Evolutionary conservation across 2,329 filamentous ascomycete species (phyloP).

Genomic region (Fusarium bulbicola): DNA sequence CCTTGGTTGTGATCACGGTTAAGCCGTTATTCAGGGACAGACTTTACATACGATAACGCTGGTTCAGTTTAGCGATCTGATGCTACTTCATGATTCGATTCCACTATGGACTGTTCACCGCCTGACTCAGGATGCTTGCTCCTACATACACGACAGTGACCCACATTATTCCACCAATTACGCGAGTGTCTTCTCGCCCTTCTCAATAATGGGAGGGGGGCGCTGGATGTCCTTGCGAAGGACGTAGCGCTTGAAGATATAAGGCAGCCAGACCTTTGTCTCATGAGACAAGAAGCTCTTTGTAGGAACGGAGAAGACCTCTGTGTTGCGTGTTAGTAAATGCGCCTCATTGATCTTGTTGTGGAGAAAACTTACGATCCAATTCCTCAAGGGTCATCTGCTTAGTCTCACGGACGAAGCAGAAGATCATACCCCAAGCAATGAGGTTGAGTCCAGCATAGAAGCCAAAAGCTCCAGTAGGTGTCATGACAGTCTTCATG

Average conservation of each 20-base stretch:
- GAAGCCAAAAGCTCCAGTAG: slow-evolving; percentile 55
- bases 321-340: background rate
- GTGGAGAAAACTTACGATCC: slow-evolving; percentile 46
- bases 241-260: slow-evolving; percentile 35
- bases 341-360: rapidly evolving
- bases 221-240: background rate
- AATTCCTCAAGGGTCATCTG: slow-evolving; percentile 61
- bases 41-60: no score
- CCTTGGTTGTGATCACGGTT: no score
- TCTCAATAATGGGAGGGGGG: slow-evolving; percentile 14
- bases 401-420: slow-evolving; percentile 62
- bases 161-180: background rate
- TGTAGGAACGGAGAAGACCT: slow-evolving; percentile 58
- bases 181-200: slow-evolving; percentile 10
- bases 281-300: slow-evolving; percentile 53
- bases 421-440: slow-evolving; percentile 64
- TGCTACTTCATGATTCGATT: background rate
- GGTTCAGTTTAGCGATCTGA: background rate
- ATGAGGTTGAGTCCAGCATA: slow-evolving; percentile 66
- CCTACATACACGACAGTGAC: background rate
- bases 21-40: no score
- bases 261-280: slow-evolving; percentile 22
- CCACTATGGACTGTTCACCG: background rate
- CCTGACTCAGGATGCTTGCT: background rate
- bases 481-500: slow-evolving; percentile 48